Percentiles rank a stretch among this genome's conserved stretches.
These are phyloP conservation scores for Debaryomyces tyrocola DNA, from an alignment of 805 yeast species.

Conservation along the genomic window DNA sequence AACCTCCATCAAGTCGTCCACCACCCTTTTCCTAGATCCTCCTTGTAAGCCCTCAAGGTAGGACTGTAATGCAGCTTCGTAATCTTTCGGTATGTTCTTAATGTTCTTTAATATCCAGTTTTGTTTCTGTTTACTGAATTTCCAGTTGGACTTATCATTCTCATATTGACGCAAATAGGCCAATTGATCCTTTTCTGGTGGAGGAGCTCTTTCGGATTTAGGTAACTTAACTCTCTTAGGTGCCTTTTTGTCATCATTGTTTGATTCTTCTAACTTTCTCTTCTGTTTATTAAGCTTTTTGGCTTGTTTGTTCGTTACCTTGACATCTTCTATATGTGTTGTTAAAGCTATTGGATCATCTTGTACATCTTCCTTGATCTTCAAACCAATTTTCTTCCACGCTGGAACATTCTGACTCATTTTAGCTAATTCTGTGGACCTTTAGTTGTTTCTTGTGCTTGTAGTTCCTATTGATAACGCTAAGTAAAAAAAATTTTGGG, in stretches of 20 bases:
- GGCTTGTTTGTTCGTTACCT: constrained; percentile 41
- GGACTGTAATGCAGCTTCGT: constrained; percentile 47
- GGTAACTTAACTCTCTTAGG: constrained; percentile 73
- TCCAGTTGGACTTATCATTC: constrained; percentile 65
- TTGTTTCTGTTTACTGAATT: constrained; percentile 83
- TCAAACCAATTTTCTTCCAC: constrained; percentile 77
- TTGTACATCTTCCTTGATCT: constrained; percentile 49
- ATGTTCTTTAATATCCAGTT: constrained; percentile 78
- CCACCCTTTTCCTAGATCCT: constrained; percentile 60
- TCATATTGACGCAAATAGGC: constrained; percentile 60
- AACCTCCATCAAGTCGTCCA: constrained; percentile 47
- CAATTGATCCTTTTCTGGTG: constrained; percentile 77
- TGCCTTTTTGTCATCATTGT: constrained; percentile 34
- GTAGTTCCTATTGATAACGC: background rate
- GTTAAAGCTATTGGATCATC: constrained; percentile 47
- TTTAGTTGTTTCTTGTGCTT: too few relatives aligned
- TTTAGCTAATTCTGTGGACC: background rate
- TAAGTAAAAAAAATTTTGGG: background rate
- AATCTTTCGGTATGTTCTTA: constrained; percentile 49
- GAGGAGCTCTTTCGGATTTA: constrained; percentile 63
- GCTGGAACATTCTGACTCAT: constrained; percentile 50
- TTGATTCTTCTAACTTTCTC: constrained; percentile 22
- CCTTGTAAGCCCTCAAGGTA: constrained; percentile 70
- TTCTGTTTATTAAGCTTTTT: constrained; percentile 40
- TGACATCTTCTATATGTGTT: constrained; percentile 45